phyloP scores from a whole-genome alignment of 106 monocot genomes.

The Vanilla planifolia region DNA sequence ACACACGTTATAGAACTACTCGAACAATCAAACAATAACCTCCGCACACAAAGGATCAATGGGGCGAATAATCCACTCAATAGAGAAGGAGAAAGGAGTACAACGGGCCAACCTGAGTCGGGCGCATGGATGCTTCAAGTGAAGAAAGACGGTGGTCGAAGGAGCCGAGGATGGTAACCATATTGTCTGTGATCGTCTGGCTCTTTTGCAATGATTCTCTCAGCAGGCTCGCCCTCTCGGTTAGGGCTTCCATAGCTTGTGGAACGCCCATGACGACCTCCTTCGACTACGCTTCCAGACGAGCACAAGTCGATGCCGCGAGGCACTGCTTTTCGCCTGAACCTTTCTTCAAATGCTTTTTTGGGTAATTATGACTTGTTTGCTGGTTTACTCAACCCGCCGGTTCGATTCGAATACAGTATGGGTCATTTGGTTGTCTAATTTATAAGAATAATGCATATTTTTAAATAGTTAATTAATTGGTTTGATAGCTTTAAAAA shows the following conservation, averaged over 20 bases:
- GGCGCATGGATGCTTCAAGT: conserved; percentile 66
- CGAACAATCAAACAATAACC: neutral
- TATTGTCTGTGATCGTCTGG: conserved; percentile 36
- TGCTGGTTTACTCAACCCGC: too few relatives aligned
- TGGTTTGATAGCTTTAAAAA: too few relatives aligned
- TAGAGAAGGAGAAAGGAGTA: neutral
- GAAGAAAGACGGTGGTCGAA: conserved; percentile 65
- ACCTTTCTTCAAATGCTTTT: too few relatives aligned
- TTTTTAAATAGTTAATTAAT: too few relatives aligned
- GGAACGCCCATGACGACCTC: conserved; percentile 6
- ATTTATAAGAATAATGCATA: too few relatives aligned
- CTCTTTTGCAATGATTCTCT: conserved; percentile 31
- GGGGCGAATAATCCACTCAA: neutral
- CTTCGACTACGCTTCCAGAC: too few relatives aligned
- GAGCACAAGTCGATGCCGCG: too few relatives aligned
- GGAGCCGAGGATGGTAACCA: conserved; percentile 42
- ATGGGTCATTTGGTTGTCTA: too few relatives aligned
- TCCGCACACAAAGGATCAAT: neutral
- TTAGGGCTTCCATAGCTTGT: conserved; percentile 22
- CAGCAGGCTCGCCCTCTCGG: conserved; percentile 28
- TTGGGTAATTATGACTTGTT: too few relatives aligned
- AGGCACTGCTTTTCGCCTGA: too few relatives aligned
- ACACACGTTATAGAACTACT: neutral
- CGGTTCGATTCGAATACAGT: too few relatives aligned
- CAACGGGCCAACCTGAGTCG: conserved; percentile 33